Conservation (phyloP, 2,329 filamentous ascomycete species). For the Xylariaceae sp. region DNA sequence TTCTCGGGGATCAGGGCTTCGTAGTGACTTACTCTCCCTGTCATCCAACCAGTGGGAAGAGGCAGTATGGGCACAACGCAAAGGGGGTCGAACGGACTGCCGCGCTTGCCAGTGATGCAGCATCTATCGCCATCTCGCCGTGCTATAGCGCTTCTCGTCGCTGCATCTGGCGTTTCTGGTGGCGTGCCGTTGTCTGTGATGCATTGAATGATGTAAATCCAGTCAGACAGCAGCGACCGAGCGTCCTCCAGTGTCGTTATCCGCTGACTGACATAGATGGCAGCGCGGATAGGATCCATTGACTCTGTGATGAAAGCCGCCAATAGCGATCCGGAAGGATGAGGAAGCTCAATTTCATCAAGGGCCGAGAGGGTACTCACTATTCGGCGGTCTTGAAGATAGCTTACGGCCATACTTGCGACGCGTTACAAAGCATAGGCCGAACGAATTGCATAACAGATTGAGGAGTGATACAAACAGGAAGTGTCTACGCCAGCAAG, state of each 20-base stretch:
- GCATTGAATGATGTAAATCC: conserved; percentile 28
- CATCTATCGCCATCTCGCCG: conserved; percentile 24
- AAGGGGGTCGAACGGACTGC: conserved; percentile 21
- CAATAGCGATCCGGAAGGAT: conserved; percentile 12
- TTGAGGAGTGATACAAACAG: no score
- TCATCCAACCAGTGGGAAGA: conserved; percentile 22
- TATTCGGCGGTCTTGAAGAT: background rate
- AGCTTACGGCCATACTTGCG: background rate
- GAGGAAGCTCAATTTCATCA: conserved; percentile 7
- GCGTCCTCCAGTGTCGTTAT: conserved; percentile 2
- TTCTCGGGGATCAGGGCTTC: conserved; percentile 1
- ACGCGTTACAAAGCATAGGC: no score
- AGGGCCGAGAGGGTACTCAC: conserved; percentile 5
- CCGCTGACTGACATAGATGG: conserved; percentile 11
- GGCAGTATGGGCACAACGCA: conserved; percentile 22
- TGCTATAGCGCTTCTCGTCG: conserved; percentile 10
- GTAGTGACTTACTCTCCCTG: conserved; percentile 3
- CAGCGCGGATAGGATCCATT: conserved; percentile 12
- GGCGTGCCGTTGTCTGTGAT: conserved; percentile 11
- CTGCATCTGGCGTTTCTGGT: conserved; percentile 12
- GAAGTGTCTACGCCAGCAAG: no score
- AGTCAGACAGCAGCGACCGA: conserved; percentile 19
- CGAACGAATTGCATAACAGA: no score
- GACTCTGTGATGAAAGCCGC: conserved; percentile 11
- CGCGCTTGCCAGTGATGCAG: conserved; percentile 26